These are phyloP conservation scores for Lepiota brunneoincarnata DNA, from an alignment of 768 basidiomycete genomes.

Conservation along the genomic window DNA sequence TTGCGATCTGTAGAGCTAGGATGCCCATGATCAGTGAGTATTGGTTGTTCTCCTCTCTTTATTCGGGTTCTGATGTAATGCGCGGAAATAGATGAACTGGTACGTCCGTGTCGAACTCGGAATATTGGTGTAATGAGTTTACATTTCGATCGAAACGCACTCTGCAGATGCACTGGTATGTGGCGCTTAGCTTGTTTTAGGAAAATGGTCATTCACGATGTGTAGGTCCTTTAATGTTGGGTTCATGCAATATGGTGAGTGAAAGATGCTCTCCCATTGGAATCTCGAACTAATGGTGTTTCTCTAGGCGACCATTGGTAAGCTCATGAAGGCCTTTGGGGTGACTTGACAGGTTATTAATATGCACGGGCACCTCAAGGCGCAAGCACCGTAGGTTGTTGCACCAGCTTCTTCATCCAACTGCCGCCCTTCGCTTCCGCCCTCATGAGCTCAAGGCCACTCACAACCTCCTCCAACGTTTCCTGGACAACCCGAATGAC, in stretches of 20 bases:
- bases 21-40: conserved; percentile 20
- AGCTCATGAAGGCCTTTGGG: background rate
- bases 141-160: background rate
- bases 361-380: conserved; percentile 20
- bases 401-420: conserved; percentile 28
- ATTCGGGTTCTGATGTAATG: background rate
- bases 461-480: conserved; percentile 23
- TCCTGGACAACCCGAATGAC: conserved; percentile 23
- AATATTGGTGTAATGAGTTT: too few relatives aligned
- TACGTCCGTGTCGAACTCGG: background rate
- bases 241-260: conserved; percentile 28
- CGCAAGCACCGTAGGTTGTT: conserved; percentile 28
- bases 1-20: conserved; percentile 8
- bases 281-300: background rate
- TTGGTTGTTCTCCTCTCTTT: background rate
- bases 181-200: background rate
- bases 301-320: conserved; percentile 19
- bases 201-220: conserved; percentile 4
- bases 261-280: conserved; percentile 1
- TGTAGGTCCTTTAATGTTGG: conserved; percentile 27
- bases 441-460: conserved; percentile 24
- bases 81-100: conserved; percentile 5
- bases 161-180: conserved; percentile 9
- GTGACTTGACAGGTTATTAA: background rate
- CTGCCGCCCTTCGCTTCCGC: conserved; percentile 22